Evolutionary conservation across 495 filamentous ascomycete species (phyloP).

Genomic region (Pseudomonodictys pantanalensis): DNA sequence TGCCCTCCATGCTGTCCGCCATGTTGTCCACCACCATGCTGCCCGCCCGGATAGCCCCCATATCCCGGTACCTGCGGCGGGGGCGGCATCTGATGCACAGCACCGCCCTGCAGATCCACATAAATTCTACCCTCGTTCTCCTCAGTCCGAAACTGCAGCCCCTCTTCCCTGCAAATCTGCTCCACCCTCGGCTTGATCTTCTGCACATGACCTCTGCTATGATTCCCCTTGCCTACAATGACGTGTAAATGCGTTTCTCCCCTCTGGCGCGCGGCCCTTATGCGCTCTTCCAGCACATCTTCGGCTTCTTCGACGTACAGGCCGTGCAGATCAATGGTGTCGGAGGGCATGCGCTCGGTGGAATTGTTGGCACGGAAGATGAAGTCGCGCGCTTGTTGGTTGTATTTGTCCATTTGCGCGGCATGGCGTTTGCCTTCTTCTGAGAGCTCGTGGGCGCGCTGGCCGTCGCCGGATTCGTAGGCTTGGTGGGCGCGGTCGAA

Average conservation of each 20-base stretch:
- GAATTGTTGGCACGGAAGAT: constrained; percentile 95
- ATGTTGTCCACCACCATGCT: constrained; percentile 4
- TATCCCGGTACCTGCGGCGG: constrained; percentile 39
- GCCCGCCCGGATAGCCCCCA: constrained; percentile 12
- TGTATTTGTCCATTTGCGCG: constrained; percentile 73
- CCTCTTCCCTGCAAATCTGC: constrained; percentile 74
- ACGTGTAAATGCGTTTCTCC: constrained; percentile 78
- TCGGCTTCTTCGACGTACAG: constrained; percentile 93
- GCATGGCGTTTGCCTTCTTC: constrained; percentile 83
- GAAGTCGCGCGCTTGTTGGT: constrained; percentile 83
- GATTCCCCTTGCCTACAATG: constrained; percentile 94
- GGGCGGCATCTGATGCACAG: constrained; percentile 51
- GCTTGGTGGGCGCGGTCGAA: constrained; percentile 77
- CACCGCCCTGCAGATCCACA: constrained; percentile 61
- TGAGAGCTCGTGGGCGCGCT: constrained; percentile 71
- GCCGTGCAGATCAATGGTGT: constrained; percentile 92
- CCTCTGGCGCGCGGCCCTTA: constrained; percentile 65
- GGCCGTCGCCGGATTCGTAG: constrained; percentile 77
- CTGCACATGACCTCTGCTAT: constrained; percentile 72
- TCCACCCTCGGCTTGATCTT: constrained; percentile 93
- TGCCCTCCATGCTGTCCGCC: constrained; percentile 16
- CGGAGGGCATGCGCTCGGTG: constrained; percentile 60
- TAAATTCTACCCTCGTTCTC: constrained; percentile 85
- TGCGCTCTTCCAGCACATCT: constrained; percentile 78
- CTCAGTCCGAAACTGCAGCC: constrained; percentile 78